These are phyloP conservation scores for Microdochium nivale DNA, from an alignment of 2,329 filamentous ascomycete genomes.

Conservation along the genomic window DNA sequence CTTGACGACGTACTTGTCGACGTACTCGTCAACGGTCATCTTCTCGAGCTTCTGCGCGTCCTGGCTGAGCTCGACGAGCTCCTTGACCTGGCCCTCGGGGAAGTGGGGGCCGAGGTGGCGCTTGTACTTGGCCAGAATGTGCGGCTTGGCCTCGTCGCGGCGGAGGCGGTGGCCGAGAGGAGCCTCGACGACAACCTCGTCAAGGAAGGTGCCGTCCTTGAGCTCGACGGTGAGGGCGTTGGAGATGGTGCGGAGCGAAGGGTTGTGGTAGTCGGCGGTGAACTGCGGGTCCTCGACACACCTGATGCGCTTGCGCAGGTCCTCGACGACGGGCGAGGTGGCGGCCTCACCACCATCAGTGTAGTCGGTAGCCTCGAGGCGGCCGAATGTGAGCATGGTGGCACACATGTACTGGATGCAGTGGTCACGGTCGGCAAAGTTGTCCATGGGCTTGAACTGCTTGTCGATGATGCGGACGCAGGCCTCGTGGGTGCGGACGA, in stretches of 20 bases:
- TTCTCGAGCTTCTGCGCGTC: conserved; percentile 67
- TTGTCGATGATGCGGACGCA: conserved; percentile 99
- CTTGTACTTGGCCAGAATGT: conserved; percentile 93
- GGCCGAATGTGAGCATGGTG: conserved; percentile 92
- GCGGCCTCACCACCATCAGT: conserved; percentile 87
- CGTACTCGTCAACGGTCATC: conserved; percentile 84
- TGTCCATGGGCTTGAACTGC: conserved; percentile 99
- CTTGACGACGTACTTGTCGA: conserved; percentile 58
- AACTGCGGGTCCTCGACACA: conserved; percentile 96
- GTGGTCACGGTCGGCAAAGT: conserved; percentile 98
- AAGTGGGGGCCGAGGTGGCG: conserved; percentile 83
- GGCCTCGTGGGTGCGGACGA: conserved; percentile 94
- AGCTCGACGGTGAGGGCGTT: conserved; percentile 93
- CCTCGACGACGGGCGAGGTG: conserved; percentile 80
- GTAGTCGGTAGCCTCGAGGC: conserved; percentile 90
- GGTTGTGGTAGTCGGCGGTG: conserved; percentile 93
- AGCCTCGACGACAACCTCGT: conserved; percentile 88
- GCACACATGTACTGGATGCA: conserved; percentile 99
- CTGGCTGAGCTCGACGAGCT: conserved; percentile 73
- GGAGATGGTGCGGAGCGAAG: conserved; percentile 86
- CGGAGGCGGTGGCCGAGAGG: conserved; percentile 87
- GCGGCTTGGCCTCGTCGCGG: conserved; percentile 93
- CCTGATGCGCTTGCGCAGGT: conserved; percentile 84
- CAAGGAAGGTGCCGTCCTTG: conserved; percentile 85
- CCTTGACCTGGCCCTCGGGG: conserved; percentile 64